phyloP scores from a whole-genome alignment of 192 early-diverging fungal species.

The Chytriomyces sp. region DNA sequence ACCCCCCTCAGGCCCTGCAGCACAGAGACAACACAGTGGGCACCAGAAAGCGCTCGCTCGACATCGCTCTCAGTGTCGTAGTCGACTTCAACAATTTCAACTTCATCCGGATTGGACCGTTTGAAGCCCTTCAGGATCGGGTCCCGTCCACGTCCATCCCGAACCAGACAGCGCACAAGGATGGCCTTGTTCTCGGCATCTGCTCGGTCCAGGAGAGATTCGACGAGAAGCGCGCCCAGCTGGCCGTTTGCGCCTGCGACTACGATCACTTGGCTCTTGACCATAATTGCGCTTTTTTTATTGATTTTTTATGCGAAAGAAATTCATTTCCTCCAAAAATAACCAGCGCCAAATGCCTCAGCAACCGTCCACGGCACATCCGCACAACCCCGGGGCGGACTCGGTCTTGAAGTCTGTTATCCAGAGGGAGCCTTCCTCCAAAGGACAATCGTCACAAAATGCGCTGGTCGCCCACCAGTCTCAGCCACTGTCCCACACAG shows the following conservation, averaged over 20 bases:
- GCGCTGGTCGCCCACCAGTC: too few relatives aligned
- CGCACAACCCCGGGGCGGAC: too few relatives aligned
- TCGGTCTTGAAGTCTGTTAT: too few relatives aligned
- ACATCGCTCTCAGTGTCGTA: not conserved
- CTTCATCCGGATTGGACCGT: not conserved
- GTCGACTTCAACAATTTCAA: conserved; percentile 6
- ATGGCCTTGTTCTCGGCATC: too few relatives aligned
- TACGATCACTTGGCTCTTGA: not conserved
- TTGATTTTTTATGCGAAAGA: not conserved
- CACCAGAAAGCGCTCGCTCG: not conserved
- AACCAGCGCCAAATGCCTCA: too few relatives aligned
- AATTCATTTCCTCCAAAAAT: too few relatives aligned
- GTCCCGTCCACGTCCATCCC: not conserved
- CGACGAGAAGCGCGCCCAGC: not conserved
- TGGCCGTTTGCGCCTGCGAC: not conserved
- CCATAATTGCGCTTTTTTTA: not conserved
- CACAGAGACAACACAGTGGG: conserved; percentile 3
- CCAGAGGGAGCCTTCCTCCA: too few relatives aligned
- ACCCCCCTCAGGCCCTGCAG: conserved; percentile 61
- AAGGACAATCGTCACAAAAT: too few relatives aligned
- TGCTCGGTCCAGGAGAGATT: too few relatives aligned
- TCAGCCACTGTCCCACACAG: too few relatives aligned
- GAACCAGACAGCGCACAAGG: not conserved
- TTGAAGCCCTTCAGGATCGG: not conserved
- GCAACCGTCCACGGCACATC: too few relatives aligned